Base-by-base conservation (phyloP, 1,284 basidiomycete species). In the Spongiforma sp. region DNA sequence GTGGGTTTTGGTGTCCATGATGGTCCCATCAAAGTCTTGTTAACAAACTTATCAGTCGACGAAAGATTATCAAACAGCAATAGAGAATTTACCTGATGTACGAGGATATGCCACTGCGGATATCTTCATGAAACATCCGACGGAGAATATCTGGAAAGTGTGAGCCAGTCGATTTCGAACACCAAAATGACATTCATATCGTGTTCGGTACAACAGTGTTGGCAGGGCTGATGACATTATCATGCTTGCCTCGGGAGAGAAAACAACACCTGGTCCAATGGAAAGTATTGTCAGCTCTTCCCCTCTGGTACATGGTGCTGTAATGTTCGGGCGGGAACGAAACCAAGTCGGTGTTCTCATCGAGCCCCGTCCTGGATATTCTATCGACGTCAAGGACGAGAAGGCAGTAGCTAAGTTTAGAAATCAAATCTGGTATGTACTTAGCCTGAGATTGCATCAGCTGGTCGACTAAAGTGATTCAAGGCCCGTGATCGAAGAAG, bases 371-470 rank as follows among this genome's bases (percentile, higher is more conserved):
- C n/a, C n/a, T 83, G 71, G 50, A 14, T 28, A 71, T 17, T 56
- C 59, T 0, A 66, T 82, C 48, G 72, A 82, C 52, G 61, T 76
- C 34, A 52, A 65, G 0, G 69, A 80, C 41, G 64, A 67, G 19
- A 62, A 62, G 14, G 71, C 75, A 4, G 63, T 83, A 0, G 72
- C 71, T 0, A 67, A 71, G 15, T 70, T 82, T n/a, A 69, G 78
- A 34, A 75, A 79, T 39, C 65, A 69, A 37, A 64, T 82, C 8
- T 82, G 79, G 80, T 81, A 48, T 37, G 74, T 66, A 74, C 39
- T n/a, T 21, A 74, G 73, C 63, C 65, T 2, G 9, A 21, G 21
- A 56, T 77, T n/a, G n/a, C n/a, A n/a, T n/a, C n/a, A n/a, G n/a
- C n/a, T n/a, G n/a, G n/a, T n/a, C n/a, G n/a, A n/a, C n/a, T n/a